A percentile compares a stretch with the other conserved stretches of the same genome.
Evolutionary conservation across 2,329 filamentous ascomycete species (phyloP).

Genomic region (Talaromyces sp.): DNA sequence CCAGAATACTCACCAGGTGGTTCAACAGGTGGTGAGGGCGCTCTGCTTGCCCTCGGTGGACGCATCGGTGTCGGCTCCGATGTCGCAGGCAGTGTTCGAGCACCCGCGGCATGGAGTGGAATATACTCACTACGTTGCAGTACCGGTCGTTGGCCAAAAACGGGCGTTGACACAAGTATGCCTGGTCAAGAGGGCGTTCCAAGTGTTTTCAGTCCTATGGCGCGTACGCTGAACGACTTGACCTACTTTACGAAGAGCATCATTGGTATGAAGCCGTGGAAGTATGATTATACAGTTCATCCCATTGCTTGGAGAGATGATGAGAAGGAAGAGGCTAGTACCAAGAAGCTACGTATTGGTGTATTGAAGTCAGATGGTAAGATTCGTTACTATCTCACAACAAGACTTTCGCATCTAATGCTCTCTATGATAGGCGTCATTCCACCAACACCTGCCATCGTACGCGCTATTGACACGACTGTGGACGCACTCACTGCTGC

Average conservation of each 20-base stretch:
- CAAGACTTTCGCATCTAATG: neutral
- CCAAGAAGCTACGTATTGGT: slow-evolving; percentile 69
- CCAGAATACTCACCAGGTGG: slow-evolving; percentile 82
- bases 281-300: slow-evolving; percentile 81
- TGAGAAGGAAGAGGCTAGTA: slow-evolving; percentile 57
- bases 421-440: slow-evolving; percentile 62
- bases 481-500: slow-evolving; percentile 66
- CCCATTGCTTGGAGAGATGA: slow-evolving; percentile 75
- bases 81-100: slow-evolving; percentile 83
- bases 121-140: slow-evolving; percentile 85
- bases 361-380: slow-evolving; percentile 70
- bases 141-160: slow-evolving; percentile 86
- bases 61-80: slow-evolving; percentile 88
- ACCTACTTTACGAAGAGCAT: slow-evolving; percentile 78
- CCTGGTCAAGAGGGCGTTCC: slow-evolving; percentile 87
- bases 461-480: slow-evolving; percentile 69
- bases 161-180: slow-evolving; percentile 82
- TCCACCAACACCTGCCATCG: slow-evolving; percentile 80
- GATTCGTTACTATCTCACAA: neutral
- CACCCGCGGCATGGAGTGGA: slow-evolving; percentile 84
- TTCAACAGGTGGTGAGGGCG: slow-evolving; percentile 80
- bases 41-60: slow-evolving; percentile 75
- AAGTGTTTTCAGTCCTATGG: slow-evolving; percentile 90
- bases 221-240: slow-evolving; percentile 77
- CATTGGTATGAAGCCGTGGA: slow-evolving; percentile 81